Conservation (phyloP, 2,329 filamentous ascomycete species). For the Ceratocystis albifundus region DNA sequence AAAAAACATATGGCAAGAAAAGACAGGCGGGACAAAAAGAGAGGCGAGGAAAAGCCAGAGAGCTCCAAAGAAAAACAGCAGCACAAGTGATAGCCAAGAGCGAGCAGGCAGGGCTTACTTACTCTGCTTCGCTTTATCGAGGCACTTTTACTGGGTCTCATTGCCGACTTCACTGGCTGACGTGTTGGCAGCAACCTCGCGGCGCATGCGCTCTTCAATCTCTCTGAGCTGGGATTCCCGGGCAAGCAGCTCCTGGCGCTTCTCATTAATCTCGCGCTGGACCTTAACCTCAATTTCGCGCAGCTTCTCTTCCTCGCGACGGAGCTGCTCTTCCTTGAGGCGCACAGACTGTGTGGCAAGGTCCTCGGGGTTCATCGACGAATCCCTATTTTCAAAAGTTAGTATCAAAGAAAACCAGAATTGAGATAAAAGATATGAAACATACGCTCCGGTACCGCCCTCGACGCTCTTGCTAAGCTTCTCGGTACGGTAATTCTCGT, state of each 20-base stretch:
- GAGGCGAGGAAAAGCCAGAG: neutral
- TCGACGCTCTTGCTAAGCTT: slow-evolving; percentile 99
- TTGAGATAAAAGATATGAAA: slow-evolving; percentile 29
- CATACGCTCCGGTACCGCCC: slow-evolving; percentile 75
- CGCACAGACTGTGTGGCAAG: slow-evolving; percentile 93
- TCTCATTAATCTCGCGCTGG: slow-evolving; percentile 99
- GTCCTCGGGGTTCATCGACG: slow-evolving; percentile 95
- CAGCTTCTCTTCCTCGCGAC: slow-evolving; percentile 98
- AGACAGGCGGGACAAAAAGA: slow-evolving; percentile 14
- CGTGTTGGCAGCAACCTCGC: slow-evolving; percentile 54
- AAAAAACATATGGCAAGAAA: slow-evolving; percentile 20
- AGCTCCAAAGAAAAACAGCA: slow-evolving; percentile 29
- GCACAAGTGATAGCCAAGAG: slow-evolving; percentile 36
- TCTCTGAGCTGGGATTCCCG: slow-evolving; percentile 97
- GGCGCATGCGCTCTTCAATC: slow-evolving; percentile 94
- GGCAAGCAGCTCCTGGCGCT: slow-evolving; percentile 93
- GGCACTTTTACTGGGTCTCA: slow-evolving; percentile 37
- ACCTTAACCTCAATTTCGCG: slow-evolving; percentile 99
- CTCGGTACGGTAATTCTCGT: slow-evolving; percentile 99
- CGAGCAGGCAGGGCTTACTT: slow-evolving; percentile 30
- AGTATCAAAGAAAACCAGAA: slow-evolving; percentile 28
- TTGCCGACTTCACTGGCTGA: slow-evolving; percentile 31
- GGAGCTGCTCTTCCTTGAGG: slow-evolving; percentile 98
- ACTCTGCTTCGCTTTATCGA: neutral
- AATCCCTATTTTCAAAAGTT: slow-evolving; percentile 43